Percentiles rank a stretch among this genome's conserved stretches.
Evolutionary conservation across 2,329 filamentous ascomycete genomes (phyloP).

Genomic region (Colletotrichum tropicicola): DNA sequence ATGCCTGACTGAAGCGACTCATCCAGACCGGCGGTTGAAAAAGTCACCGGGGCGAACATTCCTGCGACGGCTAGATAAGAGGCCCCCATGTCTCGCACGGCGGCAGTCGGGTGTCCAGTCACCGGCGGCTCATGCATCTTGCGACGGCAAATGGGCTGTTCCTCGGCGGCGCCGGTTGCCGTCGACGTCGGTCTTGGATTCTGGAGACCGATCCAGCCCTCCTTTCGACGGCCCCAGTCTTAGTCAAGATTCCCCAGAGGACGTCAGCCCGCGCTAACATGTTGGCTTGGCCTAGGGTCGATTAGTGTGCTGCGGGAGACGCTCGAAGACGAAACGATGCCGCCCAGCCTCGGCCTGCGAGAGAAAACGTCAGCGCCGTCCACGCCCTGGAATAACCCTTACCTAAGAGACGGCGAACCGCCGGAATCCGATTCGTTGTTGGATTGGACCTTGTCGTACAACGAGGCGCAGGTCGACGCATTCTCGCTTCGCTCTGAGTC

Average conservation of each 20-base stretch:
- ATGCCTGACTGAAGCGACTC: no score
- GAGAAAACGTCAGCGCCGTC: no score
- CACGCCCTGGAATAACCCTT: no score
- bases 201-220: neutral
- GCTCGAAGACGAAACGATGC: no score
- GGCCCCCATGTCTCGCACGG: neutral
- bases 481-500: neutral
- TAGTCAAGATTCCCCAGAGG: neutral
- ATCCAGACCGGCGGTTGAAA: neutral
- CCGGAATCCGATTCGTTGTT: neutral
- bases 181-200: neutral
- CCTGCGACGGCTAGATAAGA: neutral
- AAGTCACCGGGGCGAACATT: neutral
- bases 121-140: neutral
- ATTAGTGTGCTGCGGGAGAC: no score
- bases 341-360: no score
- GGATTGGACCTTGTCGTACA: no score
- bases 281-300: neutral
- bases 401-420: neutral
- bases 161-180: constrained; percentile 9
- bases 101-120: neutral
- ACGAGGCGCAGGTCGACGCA: neutral
- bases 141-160: neutral
- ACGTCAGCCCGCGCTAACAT: neutral
- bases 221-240: neutral